Percentiles rank a stretch among this genome's conserved stretches.
These are phyloP conservation scores for Globisporangium solare DNA, from an alignment of 352 stramenopile species.

Conservation along the genomic window DNA sequence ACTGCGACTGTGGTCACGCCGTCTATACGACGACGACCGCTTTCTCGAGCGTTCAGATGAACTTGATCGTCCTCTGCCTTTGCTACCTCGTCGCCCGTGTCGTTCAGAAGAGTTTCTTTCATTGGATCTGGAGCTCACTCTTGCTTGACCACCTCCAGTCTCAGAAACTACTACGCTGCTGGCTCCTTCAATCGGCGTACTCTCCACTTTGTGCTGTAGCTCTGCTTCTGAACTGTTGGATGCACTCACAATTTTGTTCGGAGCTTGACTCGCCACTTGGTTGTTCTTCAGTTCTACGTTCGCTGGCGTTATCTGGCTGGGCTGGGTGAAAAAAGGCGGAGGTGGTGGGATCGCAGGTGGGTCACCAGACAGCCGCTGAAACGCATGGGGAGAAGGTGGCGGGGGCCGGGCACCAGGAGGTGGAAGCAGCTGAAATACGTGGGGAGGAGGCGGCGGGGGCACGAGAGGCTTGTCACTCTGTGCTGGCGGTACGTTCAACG, in stretches of 20 bases:
- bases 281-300: too few species aligned
- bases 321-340: neutral
- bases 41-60: constrained; percentile 2
- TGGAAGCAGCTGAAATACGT: neutral
- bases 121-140: too few species aligned
- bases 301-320: neutral
- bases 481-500: neutral
- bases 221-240: too few species aligned
- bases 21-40: constrained; percentile 4
- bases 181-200: too few species aligned
- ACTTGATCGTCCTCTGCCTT: neutral
- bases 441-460: neutral
- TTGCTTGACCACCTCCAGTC: too few species aligned
- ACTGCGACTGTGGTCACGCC: constrained; percentile 1
- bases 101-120: too few species aligned
- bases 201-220: too few species aligned
- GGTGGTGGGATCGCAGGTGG: neutral
- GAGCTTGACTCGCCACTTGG: too few species aligned
- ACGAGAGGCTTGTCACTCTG: neutral
- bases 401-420: constrained; percentile 1
- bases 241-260: too few species aligned
- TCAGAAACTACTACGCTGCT: too few species aligned
- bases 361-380: neutral
- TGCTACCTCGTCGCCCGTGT: neutral
- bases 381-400: neutral